phyloP scores from a whole-genome alignment of 1,139 yeast species.

The Blastobotrys serpentis region DNA sequence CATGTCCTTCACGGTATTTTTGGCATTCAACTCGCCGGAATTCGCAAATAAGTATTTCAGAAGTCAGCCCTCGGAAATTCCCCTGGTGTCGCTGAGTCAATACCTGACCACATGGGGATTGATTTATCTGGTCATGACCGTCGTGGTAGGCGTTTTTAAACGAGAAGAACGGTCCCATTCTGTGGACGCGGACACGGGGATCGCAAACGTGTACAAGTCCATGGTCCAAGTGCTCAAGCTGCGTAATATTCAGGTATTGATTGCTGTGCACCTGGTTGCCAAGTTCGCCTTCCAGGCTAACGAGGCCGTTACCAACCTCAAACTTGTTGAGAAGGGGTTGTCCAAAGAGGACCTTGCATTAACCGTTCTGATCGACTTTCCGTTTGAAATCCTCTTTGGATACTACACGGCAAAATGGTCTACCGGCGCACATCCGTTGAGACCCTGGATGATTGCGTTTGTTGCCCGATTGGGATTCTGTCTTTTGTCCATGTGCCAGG shows the following conservation, averaged over 20 bases:
- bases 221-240: constrained; percentile 77
- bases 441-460: constrained; percentile 89
- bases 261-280: constrained; percentile 71
- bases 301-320: constrained; percentile 92
- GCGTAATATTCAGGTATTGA: constrained; percentile 73
- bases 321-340: constrained; percentile 87
- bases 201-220: constrained; percentile 57
- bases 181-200: constrained; percentile 41
- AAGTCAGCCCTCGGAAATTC: constrained; percentile 55
- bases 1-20: constrained; percentile 81
- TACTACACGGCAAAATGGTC: constrained; percentile 97
- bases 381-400: constrained; percentile 92
- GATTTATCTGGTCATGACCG: constrained; percentile 66
- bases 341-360: constrained; percentile 91
- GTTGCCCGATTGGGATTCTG: constrained; percentile 84
- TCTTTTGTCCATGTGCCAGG: constrained; percentile 67
- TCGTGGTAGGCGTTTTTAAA: constrained; percentile 50
- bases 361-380: constrained; percentile 91
- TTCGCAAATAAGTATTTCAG: constrained; percentile 86
- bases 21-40: constrained; percentile 88
- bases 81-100: constrained; percentile 68
- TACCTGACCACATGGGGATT: constrained; percentile 80
- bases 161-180: constrained; percentile 43
- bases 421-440: constrained; percentile 63
- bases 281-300: constrained; percentile 94